Conservation (phyloP, 129 eudicot genomes). For the Glebionis coronaria region DNA sequence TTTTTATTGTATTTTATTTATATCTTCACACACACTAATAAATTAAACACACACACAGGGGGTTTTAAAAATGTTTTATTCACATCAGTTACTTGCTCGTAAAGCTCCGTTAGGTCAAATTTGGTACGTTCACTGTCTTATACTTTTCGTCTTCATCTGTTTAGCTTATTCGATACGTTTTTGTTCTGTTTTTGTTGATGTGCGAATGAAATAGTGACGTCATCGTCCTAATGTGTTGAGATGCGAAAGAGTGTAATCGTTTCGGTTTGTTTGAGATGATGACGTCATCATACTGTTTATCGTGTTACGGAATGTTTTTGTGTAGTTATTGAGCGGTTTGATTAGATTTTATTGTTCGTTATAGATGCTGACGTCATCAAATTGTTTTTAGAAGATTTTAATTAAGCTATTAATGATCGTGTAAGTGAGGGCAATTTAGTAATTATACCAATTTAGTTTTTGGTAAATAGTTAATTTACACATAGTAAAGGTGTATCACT, state of each 20-base stretch:
- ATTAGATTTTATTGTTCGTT: too few relatives aligned
- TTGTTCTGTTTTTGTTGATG: background rate
- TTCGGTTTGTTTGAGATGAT: too few relatives aligned
- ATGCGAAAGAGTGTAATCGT: too few relatives aligned
- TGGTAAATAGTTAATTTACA: too few relatives aligned
- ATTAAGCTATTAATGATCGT: too few relatives aligned
- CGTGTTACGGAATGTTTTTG: slow-evolving; percentile 10
- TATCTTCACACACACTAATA: background rate
- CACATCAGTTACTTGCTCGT: slow-evolving; percentile 94
- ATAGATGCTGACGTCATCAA: too few relatives aligned
- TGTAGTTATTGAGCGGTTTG: background rate
- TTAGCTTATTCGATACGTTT: background rate
- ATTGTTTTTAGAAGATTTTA: too few relatives aligned
- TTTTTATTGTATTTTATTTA: too few relatives aligned
- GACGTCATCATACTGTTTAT: background rate
- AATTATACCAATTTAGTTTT: too few relatives aligned
- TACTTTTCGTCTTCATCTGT: background rate
- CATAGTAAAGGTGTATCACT: too few relatives aligned
- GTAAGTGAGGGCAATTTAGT: too few relatives aligned
- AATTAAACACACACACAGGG: slow-evolving; percentile 9
- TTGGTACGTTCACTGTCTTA: slow-evolving; percentile 39
- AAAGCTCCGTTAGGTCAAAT: slow-evolving; percentile 98
- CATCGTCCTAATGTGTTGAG: too few relatives aligned
- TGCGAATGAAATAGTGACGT: background rate
- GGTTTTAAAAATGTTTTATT: slow-evolving; percentile 62